Evolutionary conservation across 148 eudicot species (phyloP), one percentile per base, ranked within the genome.

Genomic region (Rhododendron molle): DNA sequence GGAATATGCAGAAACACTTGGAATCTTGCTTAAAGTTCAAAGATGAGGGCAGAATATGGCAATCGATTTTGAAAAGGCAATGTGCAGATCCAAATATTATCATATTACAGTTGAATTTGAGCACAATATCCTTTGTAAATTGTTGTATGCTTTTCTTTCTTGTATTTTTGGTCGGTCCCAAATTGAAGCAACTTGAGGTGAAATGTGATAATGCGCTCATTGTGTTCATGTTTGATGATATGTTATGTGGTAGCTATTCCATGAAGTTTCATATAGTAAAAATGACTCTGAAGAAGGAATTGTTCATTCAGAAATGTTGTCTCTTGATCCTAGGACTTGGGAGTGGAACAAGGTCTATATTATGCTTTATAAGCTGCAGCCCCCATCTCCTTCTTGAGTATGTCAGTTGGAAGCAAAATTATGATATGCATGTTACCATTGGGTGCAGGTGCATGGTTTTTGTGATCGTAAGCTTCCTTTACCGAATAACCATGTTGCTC

Each of bases 321-420:
- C 94, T 83, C 96, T 96, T 91, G 97, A 96, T 87, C 99, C 98
- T 30, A 93, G 89, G 92, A 96, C 96, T 81, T 96, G 99, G 99
- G 97, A 94, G 78, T 96, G 99, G 99, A 96, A 95, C 90, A 96
- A 96, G 97, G 99, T 96, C 65, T 86, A 78, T 81, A 47, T 85
- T 81, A 47, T 86, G 85, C 86, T 46, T 69, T 58, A 69, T 82
- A 81, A 60, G 43, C 26, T 86, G 81, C 54, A 44, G 32, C 7
- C 54, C 16, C 16, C 30, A 44, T 77, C 28, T 43, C 54, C 52
- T 44, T 49, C 81, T n/a, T 78, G 54, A 3, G 13, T 21, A 13
- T 43, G 56, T 50, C 34, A 11, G 81, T 44, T 5, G 81, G 81
- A 79, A 56, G 62, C 62, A 56, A 16, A 16, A 50, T 50, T 50